Percentiles rank a stretch among this genome's conserved stretches.
Conservation (phyloP, 164 flowering plant species). For the Berberis vulgaris region DNA sequence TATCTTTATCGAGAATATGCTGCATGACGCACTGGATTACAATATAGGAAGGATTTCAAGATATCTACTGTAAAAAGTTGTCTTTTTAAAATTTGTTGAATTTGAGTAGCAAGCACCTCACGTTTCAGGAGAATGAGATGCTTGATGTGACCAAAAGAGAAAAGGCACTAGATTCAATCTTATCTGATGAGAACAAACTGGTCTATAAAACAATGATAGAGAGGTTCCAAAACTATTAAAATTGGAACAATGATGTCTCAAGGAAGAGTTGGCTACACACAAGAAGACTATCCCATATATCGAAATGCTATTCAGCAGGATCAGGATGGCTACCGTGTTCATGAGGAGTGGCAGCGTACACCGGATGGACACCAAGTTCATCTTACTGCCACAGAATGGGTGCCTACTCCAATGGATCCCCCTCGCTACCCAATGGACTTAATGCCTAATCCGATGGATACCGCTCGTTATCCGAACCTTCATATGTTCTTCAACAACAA, state of each 20-base stretch:
- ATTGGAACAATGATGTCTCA: background rate
- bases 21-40: too few relatives aligned
- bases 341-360: background rate
- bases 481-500: constrained; percentile 1
- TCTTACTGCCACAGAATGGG: constrained; percentile 16
- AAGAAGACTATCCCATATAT: background rate
- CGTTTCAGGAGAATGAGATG: background rate
- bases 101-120: background rate
- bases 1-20: too few relatives aligned
- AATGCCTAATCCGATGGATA: constrained; percentile 8
- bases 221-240: background rate
- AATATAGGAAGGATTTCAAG: too few relatives aligned
- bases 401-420: constrained; percentile 8
- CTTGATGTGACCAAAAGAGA: background rate
- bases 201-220: background rate
- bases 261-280: background rate
- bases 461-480: constrained; percentile 29
- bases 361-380: constrained; percentile 23
- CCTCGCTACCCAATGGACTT: constrained; percentile 27
- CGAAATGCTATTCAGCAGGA: background rate
- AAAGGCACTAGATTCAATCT: background rate
- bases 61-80: background rate
- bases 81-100: background rate
- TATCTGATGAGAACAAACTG: background rate
- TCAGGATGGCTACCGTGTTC: background rate